Evolutionary conservation across 2,329 filamentous ascomycete genomes (phyloP), one percentile per base, ranked within the genome.

Genomic region (Fusarium humuli): DNA sequence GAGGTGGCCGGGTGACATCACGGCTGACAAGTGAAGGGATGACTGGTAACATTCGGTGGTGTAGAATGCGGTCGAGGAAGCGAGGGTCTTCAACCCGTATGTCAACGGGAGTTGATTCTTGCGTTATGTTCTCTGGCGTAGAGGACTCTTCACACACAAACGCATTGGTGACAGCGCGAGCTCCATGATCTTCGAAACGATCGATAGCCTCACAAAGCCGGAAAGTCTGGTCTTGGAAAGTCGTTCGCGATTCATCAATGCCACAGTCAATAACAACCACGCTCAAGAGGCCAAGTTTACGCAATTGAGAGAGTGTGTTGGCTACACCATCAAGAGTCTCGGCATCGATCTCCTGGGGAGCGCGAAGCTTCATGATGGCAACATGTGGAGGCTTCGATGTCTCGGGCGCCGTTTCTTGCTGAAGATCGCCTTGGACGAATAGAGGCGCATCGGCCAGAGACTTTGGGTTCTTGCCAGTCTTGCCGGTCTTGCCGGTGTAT

Each of bases 321-420:
- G 91, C 93, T 61, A 98, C 89, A 2, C 94, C 94, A 47, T 86
- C 81, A 13, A 98, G 78, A 0, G 89, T 92, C 3, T 83, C 81
- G 63, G 94, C 87, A 73, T 92, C 86, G 48, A 97, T 85, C 3
- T 84, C 80, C 73, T 97, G 91, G 0, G 94, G 91, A 45, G 88
- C 87, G 56, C 92, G 88, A 57, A 99, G 85, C 80, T 97, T 97
- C 70, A 98, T 90, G 60, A 99, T 83, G 18, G 96, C 94, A 61
- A 97, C 85, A 79, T 97, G 79, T 45, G 82, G 71, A 27, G 79
- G 80, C 40, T 79, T 74, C 41, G 76, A 67, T 7, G 71, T 34
- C 30, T 60, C 52, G 20, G 52, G n/a, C 20, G 22, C 30, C 14
- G 57, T 14, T 18, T 71, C 58, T 34, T 70, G 57, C 12, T 67